phyloP scores from a whole-genome alignment of 208 protist species.

The Leishmania amazonensis region DNA sequence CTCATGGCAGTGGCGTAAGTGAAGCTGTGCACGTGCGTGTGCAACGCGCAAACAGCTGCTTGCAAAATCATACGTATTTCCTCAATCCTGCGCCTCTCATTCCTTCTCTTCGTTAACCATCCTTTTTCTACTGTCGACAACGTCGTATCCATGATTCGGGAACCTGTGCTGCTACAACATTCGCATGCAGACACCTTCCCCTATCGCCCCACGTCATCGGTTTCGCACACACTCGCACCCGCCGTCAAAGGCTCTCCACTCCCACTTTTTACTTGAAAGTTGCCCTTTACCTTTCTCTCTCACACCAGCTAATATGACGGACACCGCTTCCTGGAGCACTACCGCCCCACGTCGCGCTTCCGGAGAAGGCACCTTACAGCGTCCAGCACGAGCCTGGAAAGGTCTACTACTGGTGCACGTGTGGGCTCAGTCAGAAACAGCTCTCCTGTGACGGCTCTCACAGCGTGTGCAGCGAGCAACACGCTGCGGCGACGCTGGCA shows the following conservation, averaged over 20 bases:
- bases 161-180: not conserved
- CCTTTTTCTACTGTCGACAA: conserved; percentile 3
- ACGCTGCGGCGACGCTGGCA: not conserved
- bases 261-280: not conserved
- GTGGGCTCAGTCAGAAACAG: not conserved
- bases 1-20: not conserved
- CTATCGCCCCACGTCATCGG: not conserved
- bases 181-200: not conserved
- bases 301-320: not conserved
- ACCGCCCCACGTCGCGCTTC: not conserved
- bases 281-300: not conserved
- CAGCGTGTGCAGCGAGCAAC: not conserved
- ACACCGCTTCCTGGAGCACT: not conserved
- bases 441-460: not conserved
- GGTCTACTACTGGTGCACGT: not conserved
- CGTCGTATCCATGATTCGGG: too few species aligned
- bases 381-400: not conserved
- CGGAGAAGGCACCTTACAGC: not conserved
- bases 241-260: not conserved
- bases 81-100: not conserved
- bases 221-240: not conserved
- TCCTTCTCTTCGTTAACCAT: not conserved
- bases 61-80: not conserved
- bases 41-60: not conserved
- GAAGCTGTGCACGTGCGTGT: not conserved